Base-by-base conservation (phyloP, 805 yeast genomes). In the Ogataea pini region DNA sequence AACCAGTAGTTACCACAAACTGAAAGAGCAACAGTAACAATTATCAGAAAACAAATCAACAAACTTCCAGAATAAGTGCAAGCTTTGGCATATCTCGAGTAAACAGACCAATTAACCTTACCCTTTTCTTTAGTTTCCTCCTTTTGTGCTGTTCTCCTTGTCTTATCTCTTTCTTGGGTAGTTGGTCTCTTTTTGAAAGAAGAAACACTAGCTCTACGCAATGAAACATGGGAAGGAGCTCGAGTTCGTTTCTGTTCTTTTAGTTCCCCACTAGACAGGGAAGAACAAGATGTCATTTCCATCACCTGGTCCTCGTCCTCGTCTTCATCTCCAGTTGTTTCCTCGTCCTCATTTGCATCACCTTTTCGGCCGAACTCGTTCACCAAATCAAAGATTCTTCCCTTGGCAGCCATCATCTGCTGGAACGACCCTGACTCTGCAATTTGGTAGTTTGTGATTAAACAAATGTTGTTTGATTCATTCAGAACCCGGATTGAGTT, bases 151-250 rank as follows among this genome's bases (percentile, higher is more conserved):
- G 81, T 75, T 42, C 62, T 68, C 8, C 56, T 54, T 13, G 57
- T 63, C 25, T 58, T 51, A 33, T 63, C 63, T 14, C 36, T 51
- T 22, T 57, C 60, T 13, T 40, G 37, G n/a, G 47, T 36, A 10
- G 65, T 47, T 7, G 70, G 62, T 27, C 72, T 67, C 54, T 76
- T 72, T 32, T 69, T 72, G 59, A 83, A 78, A 3, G 89, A 76
- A 3, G 86, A 88, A 31, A 80, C 58, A 53, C 87, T 80, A 0
- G 91, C 89, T 49, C 83, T 75, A 54, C 87, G 75, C 7, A 76
- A 51, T 16, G 77, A 67, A 6, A 48, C 45, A 36, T 57, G 61
- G 2, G 61, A 49, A 10, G 38, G 27, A 12, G 47, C 40, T 18
- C 61, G 54, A 12, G 48, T 48, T 22, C 58, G 39, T 34, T 44